Evolutionary conservation across 495 filamentous ascomycete genomes (phyloP).

Genomic region (Sabuloglossum arenarium): DNA sequence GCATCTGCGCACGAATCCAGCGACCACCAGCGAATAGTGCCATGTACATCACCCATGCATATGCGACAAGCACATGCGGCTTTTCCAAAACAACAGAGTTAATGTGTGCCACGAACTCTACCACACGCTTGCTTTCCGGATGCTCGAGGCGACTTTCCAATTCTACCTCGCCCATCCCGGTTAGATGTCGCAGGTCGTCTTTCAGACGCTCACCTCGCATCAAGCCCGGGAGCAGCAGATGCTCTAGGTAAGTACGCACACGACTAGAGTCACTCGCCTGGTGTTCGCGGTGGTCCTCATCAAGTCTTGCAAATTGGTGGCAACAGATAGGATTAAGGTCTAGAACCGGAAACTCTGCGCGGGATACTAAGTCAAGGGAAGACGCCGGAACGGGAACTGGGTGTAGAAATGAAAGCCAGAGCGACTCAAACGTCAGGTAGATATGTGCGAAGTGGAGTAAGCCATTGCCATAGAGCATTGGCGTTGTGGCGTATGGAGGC

Average conservation of each 20-base stretch:
- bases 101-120: conserved; percentile 15
- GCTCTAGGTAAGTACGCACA: conserved; percentile 4
- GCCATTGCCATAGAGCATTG: conserved; percentile 20
- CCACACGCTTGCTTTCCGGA: not conserved
- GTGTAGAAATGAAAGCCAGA: conserved; percentile 16
- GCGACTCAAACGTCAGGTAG: conserved; percentile 24
- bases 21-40: conserved; percentile 36
- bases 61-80: conserved; percentile 32
- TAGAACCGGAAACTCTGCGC: not conserved
- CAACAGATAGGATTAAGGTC: not conserved
- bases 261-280: not conserved
- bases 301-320: not conserved
- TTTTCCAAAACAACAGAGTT: conserved; percentile 12
- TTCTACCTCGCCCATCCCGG: conserved; percentile 1
- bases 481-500: conserved; percentile 19
- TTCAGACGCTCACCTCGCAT: not conserved
- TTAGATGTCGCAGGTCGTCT: conserved; percentile 9
- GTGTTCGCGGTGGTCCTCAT: not conserved
- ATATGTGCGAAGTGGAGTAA: conserved; percentile 23
- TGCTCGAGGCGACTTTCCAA: conserved; percentile 7
- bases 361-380: not conserved
- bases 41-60: conserved; percentile 39
- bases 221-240: not conserved
- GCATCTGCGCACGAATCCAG: conserved; percentile 25
- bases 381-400: not conserved